Conservation (phyloP, 1,139 yeast species). For the Nakaseomyces uthaithaninus region DNA sequence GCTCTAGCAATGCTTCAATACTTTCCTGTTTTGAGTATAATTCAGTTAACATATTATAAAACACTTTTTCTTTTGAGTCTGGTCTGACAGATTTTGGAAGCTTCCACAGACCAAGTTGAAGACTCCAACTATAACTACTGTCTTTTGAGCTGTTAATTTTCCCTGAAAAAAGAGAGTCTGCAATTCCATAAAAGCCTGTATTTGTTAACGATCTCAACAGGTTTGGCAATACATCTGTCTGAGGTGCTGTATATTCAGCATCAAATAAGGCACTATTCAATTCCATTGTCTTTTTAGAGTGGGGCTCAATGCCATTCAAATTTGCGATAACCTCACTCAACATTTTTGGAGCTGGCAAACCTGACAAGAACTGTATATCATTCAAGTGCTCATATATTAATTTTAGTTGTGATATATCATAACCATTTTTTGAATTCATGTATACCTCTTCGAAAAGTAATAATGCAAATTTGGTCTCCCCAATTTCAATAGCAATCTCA, state of each 20-base stretch:
- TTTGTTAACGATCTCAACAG: conserved; percentile 14
- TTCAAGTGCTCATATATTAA: conserved; percentile 40
- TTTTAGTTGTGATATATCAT: conserved; percentile 27
- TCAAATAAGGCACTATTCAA: conserved; percentile 54
- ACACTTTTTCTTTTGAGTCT: conserved; percentile 15
- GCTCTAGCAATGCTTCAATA: neutral
- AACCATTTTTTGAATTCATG: conserved; percentile 11
- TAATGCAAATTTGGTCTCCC: conserved; percentile 41
- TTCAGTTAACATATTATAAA: conserved; percentile 20
- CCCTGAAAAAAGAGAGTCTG: conserved; percentile 16
- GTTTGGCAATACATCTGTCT: conserved; percentile 35
- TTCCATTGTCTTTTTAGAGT: conserved; percentile 39
- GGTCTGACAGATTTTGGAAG: conserved; percentile 20
- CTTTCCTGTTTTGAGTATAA: neutral
- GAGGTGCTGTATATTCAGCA: conserved; percentile 44
- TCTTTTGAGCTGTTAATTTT: neutral
- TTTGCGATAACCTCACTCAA: conserved; percentile 44
- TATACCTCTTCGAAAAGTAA: conserved; percentile 49
- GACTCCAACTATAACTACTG: conserved; percentile 22
- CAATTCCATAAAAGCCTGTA: conserved; percentile 26
- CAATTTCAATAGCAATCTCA: conserved; percentile 34
- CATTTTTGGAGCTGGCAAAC: conserved; percentile 52
- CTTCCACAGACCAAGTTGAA: conserved; percentile 27
- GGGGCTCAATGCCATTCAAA: conserved; percentile 34
- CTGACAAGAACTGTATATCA: conserved; percentile 55